Percentiles rank a stretch among this genome's conserved stretches.
phyloP scores from a whole-genome alignment of 306 rosid genomes.

The Fragaria ananassa region DNA sequence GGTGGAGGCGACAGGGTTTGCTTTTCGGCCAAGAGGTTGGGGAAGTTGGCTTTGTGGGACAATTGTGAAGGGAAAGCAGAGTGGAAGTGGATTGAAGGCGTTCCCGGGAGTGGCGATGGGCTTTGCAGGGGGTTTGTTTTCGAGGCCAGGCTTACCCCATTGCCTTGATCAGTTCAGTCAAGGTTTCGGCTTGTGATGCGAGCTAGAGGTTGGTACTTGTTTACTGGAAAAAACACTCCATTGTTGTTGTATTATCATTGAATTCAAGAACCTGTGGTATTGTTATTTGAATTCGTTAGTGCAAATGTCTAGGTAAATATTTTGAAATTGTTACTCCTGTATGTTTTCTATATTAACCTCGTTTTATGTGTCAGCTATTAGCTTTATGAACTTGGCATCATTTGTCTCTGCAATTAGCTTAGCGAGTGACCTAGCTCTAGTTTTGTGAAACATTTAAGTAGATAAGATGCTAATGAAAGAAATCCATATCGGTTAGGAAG shows the following conservation, averaged over 20 bases:
- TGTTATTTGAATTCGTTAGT: background rate
- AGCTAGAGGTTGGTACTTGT: conserved; percentile 13
- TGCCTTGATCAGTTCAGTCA: conserved; percentile 41
- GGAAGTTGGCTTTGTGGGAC: conserved; percentile 76
- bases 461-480: background rate
- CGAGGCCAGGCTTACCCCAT: conserved; percentile 71
- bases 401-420: background rate
- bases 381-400: background rate
- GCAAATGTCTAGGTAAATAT: background rate
- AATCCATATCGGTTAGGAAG: background rate
- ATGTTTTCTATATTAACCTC: background rate
- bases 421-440: background rate
- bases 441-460: background rate
- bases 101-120: conserved; percentile 63
- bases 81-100: conserved; percentile 73
- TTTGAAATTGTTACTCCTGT: background rate
- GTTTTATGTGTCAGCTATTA: background rate
- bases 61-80: conserved; percentile 29
- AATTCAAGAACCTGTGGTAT: background rate
- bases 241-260: conserved; percentile 10
- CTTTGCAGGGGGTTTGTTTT: conserved; percentile 65
- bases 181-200: background rate
- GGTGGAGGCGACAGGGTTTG: conserved; percentile 70
- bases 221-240: background rate
- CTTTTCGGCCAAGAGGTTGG: conserved; percentile 71